Evolutionary conservation across 1,284 basidiomycete species (phyloP).

Genomic region (Cryptococcus hybrid): DNA sequence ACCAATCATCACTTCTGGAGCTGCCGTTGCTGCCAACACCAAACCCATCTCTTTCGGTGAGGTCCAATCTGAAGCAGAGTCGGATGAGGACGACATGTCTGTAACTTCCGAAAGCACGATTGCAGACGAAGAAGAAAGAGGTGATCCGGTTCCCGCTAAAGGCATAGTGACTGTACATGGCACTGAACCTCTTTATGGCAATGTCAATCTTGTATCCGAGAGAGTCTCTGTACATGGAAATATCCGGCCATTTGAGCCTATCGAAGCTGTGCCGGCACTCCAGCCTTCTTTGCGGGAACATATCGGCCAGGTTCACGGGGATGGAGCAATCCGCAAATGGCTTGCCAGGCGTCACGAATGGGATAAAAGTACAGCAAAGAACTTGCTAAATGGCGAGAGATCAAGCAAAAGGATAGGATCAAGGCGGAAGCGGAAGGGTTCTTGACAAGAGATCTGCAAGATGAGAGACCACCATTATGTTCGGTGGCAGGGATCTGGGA

Average conservation of each 20-base stretch:
- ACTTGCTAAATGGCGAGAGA: conserved; percentile 33
- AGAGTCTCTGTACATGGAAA: conserved; percentile 75
- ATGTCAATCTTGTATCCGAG: conserved; percentile 70
- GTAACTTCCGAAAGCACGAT: conserved; percentile 1
- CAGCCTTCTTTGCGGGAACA: conserved; percentile 27
- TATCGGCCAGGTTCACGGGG: conserved; percentile 40
- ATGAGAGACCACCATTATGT: conserved; percentile 41
- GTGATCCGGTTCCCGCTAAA: conserved; percentile 2
- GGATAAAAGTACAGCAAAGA: conserved; percentile 42
- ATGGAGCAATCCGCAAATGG: conserved; percentile 46
- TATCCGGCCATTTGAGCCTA: conserved; percentile 73
- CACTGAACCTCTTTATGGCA: conserved; percentile 33
- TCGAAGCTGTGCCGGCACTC: conserved; percentile 52
- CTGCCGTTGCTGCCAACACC: conserved; percentile 31
- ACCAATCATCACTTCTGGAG: conserved; percentile 27
- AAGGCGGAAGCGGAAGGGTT: conserved; percentile 40
- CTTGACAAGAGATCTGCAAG: conserved; percentile 38
- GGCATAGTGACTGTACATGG: conserved; percentile 40
- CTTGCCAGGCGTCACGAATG: conserved; percentile 35
- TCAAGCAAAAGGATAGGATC: conserved; percentile 29
- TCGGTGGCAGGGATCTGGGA: conserved; percentile 40
- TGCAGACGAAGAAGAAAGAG: no score
- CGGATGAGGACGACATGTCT: conserved; percentile 1
- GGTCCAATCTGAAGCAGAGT: conserved; percentile 34
- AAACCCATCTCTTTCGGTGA: conserved; percentile 24